A percentile compares a stretch with the other conserved stretches of the same genome.
phyloP scores from a whole-genome alignment of 2,329 filamentous ascomycete genomes.

The Celoporthe dispersa region DNA sequence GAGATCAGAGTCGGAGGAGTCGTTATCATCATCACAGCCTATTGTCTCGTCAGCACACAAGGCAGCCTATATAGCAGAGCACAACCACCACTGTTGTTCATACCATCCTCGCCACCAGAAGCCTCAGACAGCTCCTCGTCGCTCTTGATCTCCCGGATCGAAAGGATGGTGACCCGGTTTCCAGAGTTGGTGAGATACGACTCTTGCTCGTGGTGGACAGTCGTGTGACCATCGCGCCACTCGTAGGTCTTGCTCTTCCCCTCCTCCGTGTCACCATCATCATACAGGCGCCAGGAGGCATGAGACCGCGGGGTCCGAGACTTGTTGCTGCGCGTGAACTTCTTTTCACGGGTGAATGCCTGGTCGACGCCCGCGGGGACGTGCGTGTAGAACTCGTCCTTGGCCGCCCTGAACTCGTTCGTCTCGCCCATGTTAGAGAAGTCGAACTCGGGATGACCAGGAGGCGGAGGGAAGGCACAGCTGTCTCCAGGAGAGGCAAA shows the following conservation, averaged over 20 bases:
- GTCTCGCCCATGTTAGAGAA: constrained; percentile 18
- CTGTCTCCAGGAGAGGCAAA: neutral
- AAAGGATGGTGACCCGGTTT: constrained; percentile 22
- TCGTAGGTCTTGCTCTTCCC: neutral
- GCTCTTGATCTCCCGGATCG: constrained; percentile 26
- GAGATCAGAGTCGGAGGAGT: neutral
- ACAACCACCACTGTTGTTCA: neutral
- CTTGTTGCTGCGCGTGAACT: constrained; percentile 16
- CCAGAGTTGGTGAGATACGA: constrained; percentile 5
- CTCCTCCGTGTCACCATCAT: constrained; percentile 19
- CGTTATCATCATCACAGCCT: constrained; percentile 10
- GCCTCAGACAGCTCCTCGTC: constrained; percentile 16
- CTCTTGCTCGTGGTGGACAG: constrained; percentile 17
- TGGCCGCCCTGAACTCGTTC: constrained; percentile 1
- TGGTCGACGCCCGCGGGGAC: constrained; percentile 17
- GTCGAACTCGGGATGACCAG: constrained; percentile 17
- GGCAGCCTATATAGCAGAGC: neutral
- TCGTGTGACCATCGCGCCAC: constrained; percentile 24
- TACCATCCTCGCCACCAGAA: constrained; percentile 17
- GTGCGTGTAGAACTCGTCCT: constrained; percentile 10
- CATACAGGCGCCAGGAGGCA: constrained; percentile 24
- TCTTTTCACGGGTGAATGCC: neutral
- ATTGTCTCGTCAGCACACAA: neutral
- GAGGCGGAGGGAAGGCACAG: neutral
- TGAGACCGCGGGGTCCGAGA: neutral